phyloP scores from a whole-genome alignment of 2,329 filamentous ascomycete species.

The Rachicladosporium sp. region DNA sequence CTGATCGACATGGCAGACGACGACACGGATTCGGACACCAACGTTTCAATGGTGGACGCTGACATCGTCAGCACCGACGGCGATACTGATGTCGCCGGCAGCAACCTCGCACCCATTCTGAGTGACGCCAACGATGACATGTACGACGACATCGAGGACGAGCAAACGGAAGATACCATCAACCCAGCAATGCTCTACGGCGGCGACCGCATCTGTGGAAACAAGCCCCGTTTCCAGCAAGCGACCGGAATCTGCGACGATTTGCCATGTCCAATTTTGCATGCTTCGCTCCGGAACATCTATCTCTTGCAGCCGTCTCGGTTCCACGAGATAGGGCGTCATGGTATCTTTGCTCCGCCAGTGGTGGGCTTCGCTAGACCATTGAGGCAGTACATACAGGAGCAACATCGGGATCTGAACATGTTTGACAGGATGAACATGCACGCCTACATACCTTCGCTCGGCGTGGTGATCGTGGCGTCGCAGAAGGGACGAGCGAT shows the following conservation, averaged over 20 bases:
- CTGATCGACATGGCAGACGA: neutral
- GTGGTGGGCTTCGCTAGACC: conserved; percentile 27
- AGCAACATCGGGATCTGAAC: conserved; percentile 16
- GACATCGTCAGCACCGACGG: too few species aligned
- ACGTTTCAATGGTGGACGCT: too few species aligned
- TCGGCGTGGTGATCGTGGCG: conserved; percentile 55
- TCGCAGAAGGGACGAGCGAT: conserved; percentile 55
- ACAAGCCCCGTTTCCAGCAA: conserved; percentile 16
- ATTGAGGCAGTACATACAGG: conserved; percentile 19
- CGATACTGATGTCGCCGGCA: too few species aligned
- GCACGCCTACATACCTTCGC: conserved; percentile 51
- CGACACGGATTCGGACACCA: too few species aligned
- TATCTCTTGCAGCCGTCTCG: conserved; percentile 29
- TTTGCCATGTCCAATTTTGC: conserved; percentile 29
- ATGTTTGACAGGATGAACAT: conserved; percentile 47
- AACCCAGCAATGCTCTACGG: conserved; percentile 14
- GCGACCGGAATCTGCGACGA: conserved; percentile 16
- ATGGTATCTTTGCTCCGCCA: conserved; percentile 13
- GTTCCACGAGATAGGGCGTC: conserved; percentile 1
- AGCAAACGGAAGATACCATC: conserved; percentile 16
- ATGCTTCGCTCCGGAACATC: conserved; percentile 29
- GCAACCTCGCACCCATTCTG: too few species aligned
- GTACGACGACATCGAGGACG: conserved; percentile 9
- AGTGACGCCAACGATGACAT: neutral
- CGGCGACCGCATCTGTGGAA: conserved; percentile 15